Conservation (phyloP, 225 moss, liverwort and hornwort genomes). For the Straminergon stramineum region DNA sequence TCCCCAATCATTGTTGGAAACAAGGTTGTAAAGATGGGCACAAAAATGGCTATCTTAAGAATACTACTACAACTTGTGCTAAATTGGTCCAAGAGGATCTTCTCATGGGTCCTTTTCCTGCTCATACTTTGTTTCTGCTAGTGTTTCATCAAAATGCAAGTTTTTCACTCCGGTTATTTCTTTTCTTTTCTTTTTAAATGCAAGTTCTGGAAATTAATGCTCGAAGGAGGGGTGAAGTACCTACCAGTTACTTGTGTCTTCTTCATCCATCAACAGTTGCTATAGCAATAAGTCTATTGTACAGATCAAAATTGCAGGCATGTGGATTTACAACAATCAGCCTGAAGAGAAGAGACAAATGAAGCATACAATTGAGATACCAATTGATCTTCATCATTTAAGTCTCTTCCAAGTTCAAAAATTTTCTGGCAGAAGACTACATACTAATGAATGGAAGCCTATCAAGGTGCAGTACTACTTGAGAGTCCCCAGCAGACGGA, state of each 20-base stretch:
- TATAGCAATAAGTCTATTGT: not conserved
- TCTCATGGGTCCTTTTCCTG: too few species aligned
- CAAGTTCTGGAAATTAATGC: not conserved
- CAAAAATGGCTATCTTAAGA: not conserved
- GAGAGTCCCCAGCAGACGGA: not conserved
- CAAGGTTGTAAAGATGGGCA: accelerated
- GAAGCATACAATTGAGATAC: not conserved
- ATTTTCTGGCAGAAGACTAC: not conserved
- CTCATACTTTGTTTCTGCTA: not conserved
- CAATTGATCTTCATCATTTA: slow-evolving; percentile 9
- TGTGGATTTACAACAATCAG: not conserved
- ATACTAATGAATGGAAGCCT: not conserved
- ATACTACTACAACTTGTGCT: not conserved
- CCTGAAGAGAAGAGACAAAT: not conserved
- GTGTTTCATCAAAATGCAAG: not conserved
- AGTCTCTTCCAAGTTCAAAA: not conserved
- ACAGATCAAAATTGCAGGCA: not conserved
- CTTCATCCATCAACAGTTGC: not conserved
- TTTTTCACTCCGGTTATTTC: too few species aligned
- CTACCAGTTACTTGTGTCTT: not conserved
- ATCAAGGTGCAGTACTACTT: not conserved
- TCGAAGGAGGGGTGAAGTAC: not conserved
- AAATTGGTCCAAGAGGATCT: not conserved
- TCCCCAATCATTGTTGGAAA: too few species aligned
- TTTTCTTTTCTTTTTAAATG: too few species aligned